Evolutionary conservation across 805 yeast genomes (phyloP).

Genomic region (Yamadazyma tumulicola): DNA sequence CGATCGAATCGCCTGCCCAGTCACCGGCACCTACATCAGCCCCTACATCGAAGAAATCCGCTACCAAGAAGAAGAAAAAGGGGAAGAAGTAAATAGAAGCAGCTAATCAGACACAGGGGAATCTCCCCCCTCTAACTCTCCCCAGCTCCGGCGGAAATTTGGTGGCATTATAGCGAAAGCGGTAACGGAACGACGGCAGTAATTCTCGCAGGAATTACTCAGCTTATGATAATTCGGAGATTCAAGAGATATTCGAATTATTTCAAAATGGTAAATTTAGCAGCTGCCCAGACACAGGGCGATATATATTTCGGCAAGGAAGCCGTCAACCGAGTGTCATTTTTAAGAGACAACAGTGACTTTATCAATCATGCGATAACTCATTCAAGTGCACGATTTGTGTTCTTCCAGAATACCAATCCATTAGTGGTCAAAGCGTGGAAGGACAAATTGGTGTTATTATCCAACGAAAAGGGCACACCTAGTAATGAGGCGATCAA

Average conservation of each 20-base stretch:
- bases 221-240: constrained; percentile 7
- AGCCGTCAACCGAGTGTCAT: constrained; percentile 61
- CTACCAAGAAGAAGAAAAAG: constrained; percentile 19
- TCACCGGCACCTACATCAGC: constrained; percentile 10
- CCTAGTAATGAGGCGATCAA: constrained; percentile 2
- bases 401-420: constrained; percentile 35
- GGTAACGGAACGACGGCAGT: not conserved
- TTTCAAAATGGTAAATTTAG: constrained; percentile 16
- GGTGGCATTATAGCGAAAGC: not conserved
- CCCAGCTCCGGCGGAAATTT: not conserved
- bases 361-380: constrained; percentile 46
- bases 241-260: constrained; percentile 4
- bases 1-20: constrained; percentile 15
- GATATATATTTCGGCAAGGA: constrained; percentile 44
- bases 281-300: constrained; percentile 15
- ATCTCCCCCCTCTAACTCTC: not conserved
- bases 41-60: constrained; percentile 3
- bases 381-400: constrained; percentile 47
- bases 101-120: not conserved
- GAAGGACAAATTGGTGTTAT: constrained; percentile 26
- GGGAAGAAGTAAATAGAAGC: constrained; percentile 25
- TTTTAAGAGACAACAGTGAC: constrained; percentile 52
- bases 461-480: constrained; percentile 36
- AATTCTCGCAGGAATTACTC: no score
- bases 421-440: constrained; percentile 31